A percentile compares a stretch with the other conserved stretches of the same genome.
phyloP scores from a whole-genome alignment of 2,329 filamentous ascomycete genomes.

The Plenodomus biglobosus region DNA sequence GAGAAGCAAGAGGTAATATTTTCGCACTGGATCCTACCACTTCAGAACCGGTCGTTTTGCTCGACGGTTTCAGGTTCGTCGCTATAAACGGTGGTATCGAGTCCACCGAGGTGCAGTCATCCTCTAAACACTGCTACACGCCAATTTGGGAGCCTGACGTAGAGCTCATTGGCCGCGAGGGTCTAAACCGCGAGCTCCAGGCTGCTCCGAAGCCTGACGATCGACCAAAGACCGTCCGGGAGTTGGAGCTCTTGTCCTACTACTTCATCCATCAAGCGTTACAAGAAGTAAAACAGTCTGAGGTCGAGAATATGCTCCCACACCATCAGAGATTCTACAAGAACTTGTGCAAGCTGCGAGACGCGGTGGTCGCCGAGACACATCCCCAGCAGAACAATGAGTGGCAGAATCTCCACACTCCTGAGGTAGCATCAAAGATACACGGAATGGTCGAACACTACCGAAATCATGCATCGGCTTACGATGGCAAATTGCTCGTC shows the following conservation, averaged over 20 bases:
- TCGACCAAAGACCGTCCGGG: slow-evolving; percentile 8
- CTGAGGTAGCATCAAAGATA: slow-evolving; percentile 6
- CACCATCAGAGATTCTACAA: slow-evolving; percentile 15
- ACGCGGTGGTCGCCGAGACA: slow-evolving; percentile 2
- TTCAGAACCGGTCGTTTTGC: slow-evolving; percentile 8
- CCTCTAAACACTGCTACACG: slow-evolving; percentile 11
- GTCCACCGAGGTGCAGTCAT: background rate
- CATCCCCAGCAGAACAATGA: slow-evolving; percentile 17
- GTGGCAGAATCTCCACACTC: slow-evolving; percentile 10
- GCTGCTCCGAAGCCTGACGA: slow-evolving; percentile 8
- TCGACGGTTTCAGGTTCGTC: slow-evolving; percentile 18
- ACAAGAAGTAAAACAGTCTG: slow-evolving; percentile 2
- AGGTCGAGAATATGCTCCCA: slow-evolving; percentile 9
- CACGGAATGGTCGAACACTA: slow-evolving; percentile 9
- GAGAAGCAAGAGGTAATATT: slow-evolving; percentile 11
- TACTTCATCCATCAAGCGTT: slow-evolving; percentile 13
- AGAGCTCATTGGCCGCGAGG: slow-evolving; percentile 7
- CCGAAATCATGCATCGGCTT: slow-evolving; percentile 10
- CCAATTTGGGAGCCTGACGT: slow-evolving; percentile 16
- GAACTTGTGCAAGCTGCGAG: slow-evolving; percentile 7
- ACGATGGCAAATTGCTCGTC: slow-evolving; percentile 16
- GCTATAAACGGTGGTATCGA: slow-evolving; percentile 5
- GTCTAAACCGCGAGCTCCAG: slow-evolving; percentile 10
- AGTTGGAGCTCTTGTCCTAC: slow-evolving; percentile 15
- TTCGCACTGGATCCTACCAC: slow-evolving; percentile 11